Base-by-base conservation (phyloP, 2,329 filamentous ascomycete genomes). In the Pseudocercospora cruenta region DNA sequence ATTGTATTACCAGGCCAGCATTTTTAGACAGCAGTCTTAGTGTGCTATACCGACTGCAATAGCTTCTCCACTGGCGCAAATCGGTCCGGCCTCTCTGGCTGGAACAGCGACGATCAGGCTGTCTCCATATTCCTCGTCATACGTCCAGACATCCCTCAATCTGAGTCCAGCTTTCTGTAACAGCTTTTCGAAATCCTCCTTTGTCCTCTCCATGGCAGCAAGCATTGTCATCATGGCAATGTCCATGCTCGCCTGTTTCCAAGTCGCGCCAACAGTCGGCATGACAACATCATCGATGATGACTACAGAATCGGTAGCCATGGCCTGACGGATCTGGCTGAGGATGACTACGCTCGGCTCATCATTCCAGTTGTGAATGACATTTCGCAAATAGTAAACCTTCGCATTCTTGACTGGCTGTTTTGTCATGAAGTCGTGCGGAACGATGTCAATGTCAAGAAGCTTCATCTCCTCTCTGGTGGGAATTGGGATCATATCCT, bases 161-260 rank as follows among this genome's bases (percentile, higher is more conserved):
- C 47, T 53, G 21, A 61, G 51, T 5, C 58, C 62, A 9, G 33
- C 36, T 22, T 39, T 39, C 16, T n/a, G 16, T 5, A 61, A 31
- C 31, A 67, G 22, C 51, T 16, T 24, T 33, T 60, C 61, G 36
- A 64, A 61, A 10, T 58, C 16, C 12, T 58, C 65, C 45, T 64
- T 45, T 9, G 55, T 60, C 51, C 53, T 58, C 36, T 63, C 51
- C 53, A 63, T 51, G 14, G 69, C 65, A 7, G 67, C 64, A 26
- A 64, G 55, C 28, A 62, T 58, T 2, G 51, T 58, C 65, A 70
- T 64, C 67, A 70, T 70, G 10, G 62, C 65, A 61, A 69, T 61
- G 36, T 70, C 63, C n/a, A 67, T 59, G 19, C 62, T 60, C 14
- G 69, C 66, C 14, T 66, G 59, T 43, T 66, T 64, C 62, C 65